These are phyloP conservation scores for Solanum medicagineum DNA, from an alignment of 257 asterid species.

Conservation along the genomic window DNA sequence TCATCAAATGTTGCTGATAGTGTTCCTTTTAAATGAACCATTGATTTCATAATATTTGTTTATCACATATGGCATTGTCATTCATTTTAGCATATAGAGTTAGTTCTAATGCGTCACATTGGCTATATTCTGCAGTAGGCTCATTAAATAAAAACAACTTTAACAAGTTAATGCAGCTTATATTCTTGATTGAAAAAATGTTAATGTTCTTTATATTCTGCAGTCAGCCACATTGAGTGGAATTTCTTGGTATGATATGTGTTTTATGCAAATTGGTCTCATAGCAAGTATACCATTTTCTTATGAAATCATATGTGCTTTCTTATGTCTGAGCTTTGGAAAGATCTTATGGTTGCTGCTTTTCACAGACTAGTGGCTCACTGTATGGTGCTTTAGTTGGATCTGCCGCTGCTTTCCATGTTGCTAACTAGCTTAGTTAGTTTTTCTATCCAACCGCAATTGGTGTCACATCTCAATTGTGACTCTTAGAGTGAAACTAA, in stretches of 20 bases:
- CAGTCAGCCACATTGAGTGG: conserved; percentile 81
- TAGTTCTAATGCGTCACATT: not conserved
- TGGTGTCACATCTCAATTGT: not conserved
- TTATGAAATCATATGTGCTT: not conserved
- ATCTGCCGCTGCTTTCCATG: conserved; percentile 68
- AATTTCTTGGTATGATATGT: conserved; percentile 69
- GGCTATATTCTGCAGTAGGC: not conserved
- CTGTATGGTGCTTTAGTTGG: conserved; percentile 93
- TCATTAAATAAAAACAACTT: not conserved
- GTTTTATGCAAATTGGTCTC: conserved; percentile 80
- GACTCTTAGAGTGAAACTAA: not conserved
- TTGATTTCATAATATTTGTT: not conserved
- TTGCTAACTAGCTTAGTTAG: conserved; percentile 86
- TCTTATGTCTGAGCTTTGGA: not conserved
- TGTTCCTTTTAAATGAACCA: not conserved
- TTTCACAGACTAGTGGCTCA: conserved; percentile 90
- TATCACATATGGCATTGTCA: not conserved
- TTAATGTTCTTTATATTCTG: conserved; percentile 9
- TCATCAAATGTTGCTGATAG: not conserved
- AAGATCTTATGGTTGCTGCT: conserved; percentile 5
- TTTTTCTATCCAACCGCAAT: not conserved
- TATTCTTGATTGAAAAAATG: not conserved
- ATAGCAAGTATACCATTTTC: conserved; percentile 44
- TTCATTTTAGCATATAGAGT: not conserved
- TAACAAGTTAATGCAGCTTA: not conserved